Evolutionary conservation across 202 grass and related monocot genomes (phyloP), one percentile per base, ranked within the genome.

Genomic region (Alloteropsis angusta): DNA sequence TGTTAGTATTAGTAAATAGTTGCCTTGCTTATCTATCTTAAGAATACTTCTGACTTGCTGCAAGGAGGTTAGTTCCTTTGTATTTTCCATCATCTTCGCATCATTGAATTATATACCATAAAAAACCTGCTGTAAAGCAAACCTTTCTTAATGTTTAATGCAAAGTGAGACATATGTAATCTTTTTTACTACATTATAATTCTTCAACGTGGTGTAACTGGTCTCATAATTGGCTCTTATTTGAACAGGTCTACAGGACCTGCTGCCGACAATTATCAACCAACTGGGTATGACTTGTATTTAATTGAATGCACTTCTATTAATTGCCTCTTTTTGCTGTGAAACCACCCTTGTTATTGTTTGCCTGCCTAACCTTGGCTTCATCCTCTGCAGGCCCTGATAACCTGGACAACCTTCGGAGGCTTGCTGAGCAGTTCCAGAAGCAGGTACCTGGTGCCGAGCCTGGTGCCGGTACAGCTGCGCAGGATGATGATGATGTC

Each of bases 251-350:
- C 84, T 97, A 18, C 88, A 97, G 79, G 91, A 97, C 70, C 19
- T 97, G 44, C 88, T 93, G 50, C 91, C 91, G 22, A 80, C 85
- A 45, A 92, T 93, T 25, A 97, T 97, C 79, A 97, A 97, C 83
- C 94, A 94, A 71, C 55, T 97, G 17, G 89, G 91, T 93, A 88
- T 19, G 75, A 7, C 13, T 43, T 15, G 47, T 65, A 19, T 64
- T 32, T 5, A 17, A 4, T 49, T 18, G 17, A 28, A 60, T 72
- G 60, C 50, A 9, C 37, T 66, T 25, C 5, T 4, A 47, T 28
- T 17, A 0, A 17, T 72, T 64, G 2, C 56, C 12, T 15, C 34
- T 73, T 6, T 16, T 23, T 55, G 11, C 63, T 8, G 14, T 16
- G 47, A 65, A 77, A 45, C 54, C 11, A 12, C 28, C 30, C 6